Evolutionary conservation across 805 yeast genomes (phyloP), one percentile per base, ranked within the genome.

Genomic region (Monosporozyma aerobia): DNA sequence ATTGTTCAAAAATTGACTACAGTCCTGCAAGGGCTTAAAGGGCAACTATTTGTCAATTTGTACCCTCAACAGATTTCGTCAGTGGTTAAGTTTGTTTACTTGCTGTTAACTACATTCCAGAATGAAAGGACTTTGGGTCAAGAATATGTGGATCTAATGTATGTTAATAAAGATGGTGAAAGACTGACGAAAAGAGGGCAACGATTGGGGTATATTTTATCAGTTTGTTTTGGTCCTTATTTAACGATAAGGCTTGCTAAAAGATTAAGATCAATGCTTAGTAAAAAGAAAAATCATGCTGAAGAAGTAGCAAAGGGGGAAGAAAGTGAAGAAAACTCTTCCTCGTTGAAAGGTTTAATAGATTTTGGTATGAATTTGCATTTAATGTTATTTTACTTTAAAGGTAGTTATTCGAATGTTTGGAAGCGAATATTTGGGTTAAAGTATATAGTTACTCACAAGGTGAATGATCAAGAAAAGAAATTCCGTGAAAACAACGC

Each of bases 111-210:
- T 0, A 90, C 97, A 0, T 69, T 85, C 13, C 54, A 79, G 5
- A 92, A 92, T 0, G 79, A 87, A 1, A 75, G 92, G 51, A 92
- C 98, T 0, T 70, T 94, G 29, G 99, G 99, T 1, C 98, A 92
- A 64, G 97, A 92, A 69, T 92, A 92, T 68, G 90, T 90, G 13
- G 96, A 92, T 66, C 69, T 88, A 51, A 68, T 81, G 7, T 85
- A 86, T 62, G 88, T 85, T 6, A 72, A 71, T 41, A 70, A 78
- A 49, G 65, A 67, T 37, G 87, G 89, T 0, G 73, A 60, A 19
- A 62, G 70, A 44, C 65, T 85, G 5, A 85, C 87, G 0, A 68
- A 65, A 35, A 32, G 58, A 5, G 53, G 65, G 44, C 72, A 79
- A 30, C 73, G 88, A 52, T 53, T 81, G 1, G 80, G 82, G 4